Evolutionary conservation across 163 green algal species (phyloP), one percentile per base, ranked within the genome.

Genomic region (Picocystis sp.): DNA sequence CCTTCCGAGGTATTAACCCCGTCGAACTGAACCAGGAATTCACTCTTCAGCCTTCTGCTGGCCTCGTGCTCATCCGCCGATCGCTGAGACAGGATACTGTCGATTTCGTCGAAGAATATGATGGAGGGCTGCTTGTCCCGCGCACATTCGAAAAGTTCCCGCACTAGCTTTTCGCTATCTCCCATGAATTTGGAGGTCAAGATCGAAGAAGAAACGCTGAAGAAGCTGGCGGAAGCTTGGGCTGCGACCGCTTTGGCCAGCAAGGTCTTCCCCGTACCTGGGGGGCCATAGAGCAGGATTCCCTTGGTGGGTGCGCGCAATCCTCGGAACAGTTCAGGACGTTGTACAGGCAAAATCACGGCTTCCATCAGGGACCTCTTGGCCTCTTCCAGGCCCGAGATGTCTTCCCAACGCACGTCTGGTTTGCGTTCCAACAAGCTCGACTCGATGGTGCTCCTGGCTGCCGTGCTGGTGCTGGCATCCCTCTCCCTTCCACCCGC

Each of bases 21-120:
- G 47, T 90, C 79, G 50, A 89, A 79, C 70, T 94, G 82, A 34
- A 93, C 73, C 44, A 99, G 76, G 49, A 99, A 86, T 76, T 99
- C 85, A 0, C 82, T 95, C 62, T 97, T 96, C 10, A 99, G 78
- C 3, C 89, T 75, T 34, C 90, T 68, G 38, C 67, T 83, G 19
- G 86, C 80, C 56, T 98, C 89, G 53, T 94, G 80, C 74, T 97
- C 88, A 11, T 65, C 66, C 19, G 64, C 56, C 21, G 47, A 29
- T 17, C 69, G 55, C 11, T 62, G 35, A 17, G 52, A 60, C 19
- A 67, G 50, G 11, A 82, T 58, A 29, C 67, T 56, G 60, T 82
- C 73, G 17, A 80, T 50, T 61, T 82, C 74, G 54, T 82, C 74
- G 48, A 77, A 73, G 62, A 77, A 77, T 23, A 79, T 70, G 1